These are phyloP conservation scores for Penicillium concentricum DNA, from an alignment of 2,329 filamentous ascomycete species.

Conservation along the genomic window DNA sequence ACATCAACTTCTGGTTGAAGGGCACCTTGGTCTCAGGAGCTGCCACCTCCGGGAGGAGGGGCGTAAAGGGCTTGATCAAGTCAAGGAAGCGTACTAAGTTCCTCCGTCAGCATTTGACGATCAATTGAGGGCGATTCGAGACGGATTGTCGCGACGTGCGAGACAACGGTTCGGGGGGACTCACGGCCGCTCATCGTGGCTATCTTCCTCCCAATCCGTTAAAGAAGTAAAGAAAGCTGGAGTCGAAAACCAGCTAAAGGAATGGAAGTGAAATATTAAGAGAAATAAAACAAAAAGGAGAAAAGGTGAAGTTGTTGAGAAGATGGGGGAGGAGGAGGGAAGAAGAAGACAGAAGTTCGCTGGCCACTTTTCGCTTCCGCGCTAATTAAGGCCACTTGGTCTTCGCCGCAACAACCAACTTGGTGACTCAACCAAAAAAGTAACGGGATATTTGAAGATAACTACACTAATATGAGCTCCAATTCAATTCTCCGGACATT, in stretches of 20 bases:
- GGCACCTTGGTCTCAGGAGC: conserved; percentile 97
- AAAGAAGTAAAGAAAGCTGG: conserved; percentile 33
- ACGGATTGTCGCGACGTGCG: conserved; percentile 28
- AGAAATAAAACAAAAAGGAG: conserved; percentile 27
- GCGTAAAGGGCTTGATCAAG: conserved; percentile 98
- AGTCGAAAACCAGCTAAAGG: conserved; percentile 35
- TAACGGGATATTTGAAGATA: neutral
- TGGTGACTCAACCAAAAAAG: conserved; percentile 13
- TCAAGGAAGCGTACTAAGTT: conserved; percentile 92
- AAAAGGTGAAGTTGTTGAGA: conserved; percentile 23
- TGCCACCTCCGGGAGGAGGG: conserved; percentile 98
- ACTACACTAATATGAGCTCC: neutral
- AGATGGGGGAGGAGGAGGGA: conserved; percentile 25
- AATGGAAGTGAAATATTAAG: conserved; percentile 28
- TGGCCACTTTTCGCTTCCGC: conserved; percentile 40
- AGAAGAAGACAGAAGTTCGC: conserved; percentile 29
- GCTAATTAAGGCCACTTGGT: conserved; percentile 43
- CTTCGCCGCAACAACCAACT: conserved; percentile 26
- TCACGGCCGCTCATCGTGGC: conserved; percentile 61
- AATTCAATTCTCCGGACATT: neutral
- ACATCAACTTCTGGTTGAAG: conserved; percentile 98
- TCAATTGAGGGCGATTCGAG: conserved; percentile 25
- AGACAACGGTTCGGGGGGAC: conserved; percentile 32
- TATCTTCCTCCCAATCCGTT: conserved; percentile 35
- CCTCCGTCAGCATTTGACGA: conserved; percentile 25